A percentile compares a stretch with the other conserved stretches of the same genome.
Evolutionary conservation across 75 land plant species (phyloP).

Genomic region (Gnetum montanum): DNA sequence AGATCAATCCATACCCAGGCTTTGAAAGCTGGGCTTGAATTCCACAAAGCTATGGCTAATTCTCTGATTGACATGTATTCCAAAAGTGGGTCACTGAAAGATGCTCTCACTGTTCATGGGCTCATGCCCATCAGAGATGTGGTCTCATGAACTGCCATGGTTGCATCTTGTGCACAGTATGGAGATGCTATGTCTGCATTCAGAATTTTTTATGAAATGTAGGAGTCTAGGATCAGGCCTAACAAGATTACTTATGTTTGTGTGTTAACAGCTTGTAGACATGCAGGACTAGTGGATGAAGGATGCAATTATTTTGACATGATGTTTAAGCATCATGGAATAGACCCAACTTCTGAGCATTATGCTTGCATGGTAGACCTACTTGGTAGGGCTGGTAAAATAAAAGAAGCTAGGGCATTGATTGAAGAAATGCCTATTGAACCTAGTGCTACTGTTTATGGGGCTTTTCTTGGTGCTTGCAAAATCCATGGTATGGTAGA

Average conservation of each 20-base stretch:
- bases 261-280: slow-evolving; percentile 61
- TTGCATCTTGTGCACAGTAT: slow-evolving; percentile 56
- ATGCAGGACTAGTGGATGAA: slow-evolving; percentile 55
- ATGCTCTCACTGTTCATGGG: slow-evolving; percentile 33
- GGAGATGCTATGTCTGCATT: slow-evolving; percentile 28
- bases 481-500: slow-evolving; percentile 41
- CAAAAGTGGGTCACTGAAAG: slow-evolving; percentile 48
- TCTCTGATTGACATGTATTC: slow-evolving; percentile 60
- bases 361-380: slow-evolving; percentile 68
- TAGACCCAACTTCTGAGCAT: slow-evolving; percentile 50
- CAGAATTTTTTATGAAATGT: slow-evolving; percentile 40
- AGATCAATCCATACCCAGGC: slow-evolving; percentile 39
- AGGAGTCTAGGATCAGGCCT: slow-evolving; percentile 21
- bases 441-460: slow-evolving; percentile 57
- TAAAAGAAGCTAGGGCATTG: slow-evolving; percentile 40
- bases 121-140: slow-evolving; percentile 31
- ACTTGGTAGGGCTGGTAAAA: slow-evolving; percentile 52
- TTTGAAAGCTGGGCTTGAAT: slow-evolving; percentile 36
- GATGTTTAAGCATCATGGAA: slow-evolving; percentile 29
- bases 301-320: slow-evolving; percentile 38
- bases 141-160: slow-evolving; percentile 65
- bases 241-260: slow-evolving; percentile 57
- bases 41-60: slow-evolving; percentile 43
- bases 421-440: slow-evolving; percentile 52
- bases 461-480: slow-evolving; percentile 56